phyloP scores from a whole-genome alignment of 1,284 basidiomycete species.

The Athelia sp. region DNA sequence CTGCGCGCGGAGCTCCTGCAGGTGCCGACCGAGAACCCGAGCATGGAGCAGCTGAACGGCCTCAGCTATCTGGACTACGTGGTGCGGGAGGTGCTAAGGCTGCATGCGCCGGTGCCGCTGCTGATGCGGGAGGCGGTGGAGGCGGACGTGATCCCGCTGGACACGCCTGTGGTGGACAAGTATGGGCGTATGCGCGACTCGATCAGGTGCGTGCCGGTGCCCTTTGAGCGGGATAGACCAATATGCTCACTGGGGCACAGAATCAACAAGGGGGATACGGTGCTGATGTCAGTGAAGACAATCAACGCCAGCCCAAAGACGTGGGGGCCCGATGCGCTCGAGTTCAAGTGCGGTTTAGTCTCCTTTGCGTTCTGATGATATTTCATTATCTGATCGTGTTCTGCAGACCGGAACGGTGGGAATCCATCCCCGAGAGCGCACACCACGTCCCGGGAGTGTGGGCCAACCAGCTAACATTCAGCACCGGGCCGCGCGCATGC shows the following conservation, averaged over 20 bases:
- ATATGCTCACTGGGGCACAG: not conserved
- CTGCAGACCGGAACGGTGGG: slow-evolving; percentile 17
- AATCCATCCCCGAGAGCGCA: slow-evolving; percentile 12
- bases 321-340: slow-evolving; percentile 24
- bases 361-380: not conserved
- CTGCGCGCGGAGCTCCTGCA: slow-evolving; percentile 36
- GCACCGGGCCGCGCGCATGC: slow-evolving; percentile 49
- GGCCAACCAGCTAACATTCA: slow-evolving; percentile 49
- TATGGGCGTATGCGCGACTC: slow-evolving; percentile 13
- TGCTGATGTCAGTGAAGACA: not conserved
- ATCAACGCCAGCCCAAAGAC: slow-evolving; percentile 11
- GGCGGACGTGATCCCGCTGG: slow-evolving; percentile 21
- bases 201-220: slow-evolving; percentile 11
- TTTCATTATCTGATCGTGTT: not conserved
- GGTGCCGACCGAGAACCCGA: slow-evolving; percentile 16
- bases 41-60: slow-evolving; percentile 25
- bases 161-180: slow-evolving; percentile 13
- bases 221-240: no score
- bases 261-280: slow-evolving; percentile 1
- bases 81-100: slow-evolving; percentile 21
- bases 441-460: slow-evolving; percentile 40
- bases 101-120: slow-evolving; percentile 15
- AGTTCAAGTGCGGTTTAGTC: no score
- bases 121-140: slow-evolving; percentile 14
- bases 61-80: slow-evolving; percentile 29